phyloP scores from a whole-genome alignment of 2,329 filamentous ascomycete species.

The Aspergillus tubingensis region DNA sequence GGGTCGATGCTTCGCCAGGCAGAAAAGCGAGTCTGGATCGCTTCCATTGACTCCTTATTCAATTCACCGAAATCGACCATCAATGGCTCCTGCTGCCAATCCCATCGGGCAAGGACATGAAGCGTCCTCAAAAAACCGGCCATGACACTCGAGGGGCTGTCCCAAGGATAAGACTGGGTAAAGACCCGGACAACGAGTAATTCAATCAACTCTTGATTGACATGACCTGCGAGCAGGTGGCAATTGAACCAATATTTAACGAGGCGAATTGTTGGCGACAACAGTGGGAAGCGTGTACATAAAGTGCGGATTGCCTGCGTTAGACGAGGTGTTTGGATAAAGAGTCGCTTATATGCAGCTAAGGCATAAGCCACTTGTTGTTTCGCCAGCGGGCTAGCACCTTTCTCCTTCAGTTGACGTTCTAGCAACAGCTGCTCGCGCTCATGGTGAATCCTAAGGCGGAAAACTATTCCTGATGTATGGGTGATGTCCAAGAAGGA shows the following conservation, averaged over 20 bases:
- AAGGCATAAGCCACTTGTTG: constrained; percentile 71
- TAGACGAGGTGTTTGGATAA: constrained; percentile 72
- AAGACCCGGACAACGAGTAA: constrained; percentile 78
- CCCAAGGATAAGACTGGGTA: constrained; percentile 78
- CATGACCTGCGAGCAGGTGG: constrained; percentile 76
- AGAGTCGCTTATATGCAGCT: constrained; percentile 69
- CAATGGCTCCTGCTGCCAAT: constrained; percentile 83
- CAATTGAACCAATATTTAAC: constrained; percentile 86
- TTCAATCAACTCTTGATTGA: constrained; percentile 81
- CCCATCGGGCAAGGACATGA: constrained; percentile 79
- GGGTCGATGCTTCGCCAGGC: constrained; percentile 88
- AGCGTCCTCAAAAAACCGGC: constrained; percentile 82
- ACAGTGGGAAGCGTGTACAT: constrained; percentile 74
- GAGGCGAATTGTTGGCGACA: constrained; percentile 81
- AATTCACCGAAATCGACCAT: constrained; percentile 73
- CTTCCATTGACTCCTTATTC: constrained; percentile 59
- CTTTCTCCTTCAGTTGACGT: constrained; percentile 74
- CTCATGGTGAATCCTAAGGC: constrained; percentile 85
- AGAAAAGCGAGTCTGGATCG: constrained; percentile 71
- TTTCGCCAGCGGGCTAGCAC: constrained; percentile 63
- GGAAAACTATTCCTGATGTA: constrained; percentile 71
- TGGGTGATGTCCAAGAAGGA: constrained; percentile 82
- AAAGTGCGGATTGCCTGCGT: constrained; percentile 79
- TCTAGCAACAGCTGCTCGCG: constrained; percentile 80
- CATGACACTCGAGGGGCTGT: constrained; percentile 71